Evolutionary conservation across 108 stramenopile genomes (phyloP).

Genomic region (Skeletonema costatum): DNA sequence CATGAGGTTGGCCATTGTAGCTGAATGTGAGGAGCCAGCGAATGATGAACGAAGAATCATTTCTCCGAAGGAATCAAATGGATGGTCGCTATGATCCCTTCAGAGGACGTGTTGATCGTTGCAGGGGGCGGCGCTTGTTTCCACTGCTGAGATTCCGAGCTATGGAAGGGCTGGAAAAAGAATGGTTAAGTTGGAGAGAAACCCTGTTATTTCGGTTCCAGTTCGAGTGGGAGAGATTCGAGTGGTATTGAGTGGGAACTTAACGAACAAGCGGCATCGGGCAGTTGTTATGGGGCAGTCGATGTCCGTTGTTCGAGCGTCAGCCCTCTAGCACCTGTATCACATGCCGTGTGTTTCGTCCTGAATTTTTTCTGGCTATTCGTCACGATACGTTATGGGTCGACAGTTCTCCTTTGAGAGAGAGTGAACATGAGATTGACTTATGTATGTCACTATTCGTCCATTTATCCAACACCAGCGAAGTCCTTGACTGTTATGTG

Average conservation of each 20-base stretch:
- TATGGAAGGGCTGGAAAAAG: slow-evolving; percentile 41
- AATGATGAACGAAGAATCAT: slow-evolving; percentile 1
- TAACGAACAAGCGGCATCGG: slow-evolving; percentile 49
- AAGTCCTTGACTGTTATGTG: slow-evolving; percentile 1
- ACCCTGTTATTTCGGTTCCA: not conserved
- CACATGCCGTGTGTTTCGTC: slow-evolving; percentile 59
- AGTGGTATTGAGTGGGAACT: slow-evolving; percentile 45
- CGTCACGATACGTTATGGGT: slow-evolving; percentile 45
- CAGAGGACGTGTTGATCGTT: slow-evolving; percentile 58
- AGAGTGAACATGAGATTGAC: slow-evolving; percentile 32
- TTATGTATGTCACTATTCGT: too few species aligned
- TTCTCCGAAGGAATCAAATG: not conserved
- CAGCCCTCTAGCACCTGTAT: slow-evolving; percentile 57
- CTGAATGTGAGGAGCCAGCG: slow-evolving; percentile 44
- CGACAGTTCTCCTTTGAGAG: slow-evolving; percentile 29
- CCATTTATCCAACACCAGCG: slow-evolving; percentile 9
- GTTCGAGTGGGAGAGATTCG: not conserved
- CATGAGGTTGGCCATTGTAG: slow-evolving; percentile 43
- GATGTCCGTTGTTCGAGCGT: slow-evolving; percentile 41
- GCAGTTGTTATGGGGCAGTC: slow-evolving; percentile 63
- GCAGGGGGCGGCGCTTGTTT: slow-evolving; percentile 63
- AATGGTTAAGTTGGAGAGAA: not conserved
- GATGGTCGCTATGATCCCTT: slow-evolving; percentile 55
- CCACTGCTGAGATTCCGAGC: slow-evolving; percentile 43
- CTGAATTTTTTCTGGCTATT: slow-evolving; percentile 61